Evolutionary conservation across 2,329 filamentous ascomycete genomes (phyloP).

Genomic region (Cladosporium phlei): DNA sequence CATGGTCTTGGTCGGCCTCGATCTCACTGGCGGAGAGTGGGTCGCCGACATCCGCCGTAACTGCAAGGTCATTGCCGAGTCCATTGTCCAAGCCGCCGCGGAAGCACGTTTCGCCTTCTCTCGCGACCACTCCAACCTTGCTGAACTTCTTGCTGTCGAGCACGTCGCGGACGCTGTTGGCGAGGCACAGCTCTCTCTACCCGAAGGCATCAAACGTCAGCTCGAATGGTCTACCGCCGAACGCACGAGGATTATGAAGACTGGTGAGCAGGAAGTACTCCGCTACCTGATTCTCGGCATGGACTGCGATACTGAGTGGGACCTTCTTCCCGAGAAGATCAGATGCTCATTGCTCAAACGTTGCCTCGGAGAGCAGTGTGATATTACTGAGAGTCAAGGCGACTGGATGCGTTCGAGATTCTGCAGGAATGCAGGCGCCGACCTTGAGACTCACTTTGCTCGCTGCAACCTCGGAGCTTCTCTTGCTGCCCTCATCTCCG

Average conservation of each 20-base stretch:
- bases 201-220: conserved; percentile 17
- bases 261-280: conserved; percentile 41
- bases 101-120: conserved; percentile 16
- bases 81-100: conserved; percentile 13
- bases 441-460: conserved; percentile 43
- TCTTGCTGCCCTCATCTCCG: conserved; percentile 22
- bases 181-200: conserved; percentile 3
- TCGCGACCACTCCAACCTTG: conserved; percentile 15
- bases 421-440: conserved; percentile 29
- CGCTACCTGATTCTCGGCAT: conserved; percentile 42
- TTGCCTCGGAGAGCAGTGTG: conserved; percentile 36
- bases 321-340: conserved; percentile 44
- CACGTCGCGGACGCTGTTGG: neutral
- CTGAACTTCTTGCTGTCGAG: conserved; percentile 14
- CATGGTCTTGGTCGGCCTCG: conserved; percentile 17
- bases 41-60: conserved; percentile 17
- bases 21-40: conserved; percentile 13
- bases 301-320: conserved; percentile 49
- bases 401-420: conserved; percentile 41
- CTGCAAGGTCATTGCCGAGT: conserved; percentile 21
- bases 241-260: conserved; percentile 32
- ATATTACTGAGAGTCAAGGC: conserved; percentile 38
- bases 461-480: conserved; percentile 47
- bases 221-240: conserved; percentile 31
- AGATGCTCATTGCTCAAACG: conserved; percentile 39